These are phyloP conservation scores for Lasiosphaeria hispida DNA, from an alignment of 495 filamentous ascomycete genomes.

Conservation along the genomic window DNA sequence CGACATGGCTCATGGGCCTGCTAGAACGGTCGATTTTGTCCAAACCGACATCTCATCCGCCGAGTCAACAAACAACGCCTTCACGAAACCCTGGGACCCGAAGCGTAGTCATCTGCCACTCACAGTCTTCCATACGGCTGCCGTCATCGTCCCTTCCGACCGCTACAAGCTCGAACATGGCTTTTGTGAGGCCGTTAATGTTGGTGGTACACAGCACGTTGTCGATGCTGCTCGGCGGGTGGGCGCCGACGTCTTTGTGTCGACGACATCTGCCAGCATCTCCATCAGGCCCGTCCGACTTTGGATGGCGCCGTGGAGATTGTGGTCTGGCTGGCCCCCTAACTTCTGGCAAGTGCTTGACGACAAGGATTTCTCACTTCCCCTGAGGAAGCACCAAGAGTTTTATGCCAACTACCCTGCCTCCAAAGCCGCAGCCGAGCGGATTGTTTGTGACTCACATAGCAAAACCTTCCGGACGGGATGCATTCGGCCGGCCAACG, in stretches of 20 bases:
- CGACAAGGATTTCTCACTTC: slow-evolving; percentile 40
- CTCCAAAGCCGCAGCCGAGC: slow-evolving; percentile 53
- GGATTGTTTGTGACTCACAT: slow-evolving; percentile 49
- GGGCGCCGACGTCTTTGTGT: slow-evolving; percentile 55
- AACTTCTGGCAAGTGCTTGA: slow-evolving; percentile 49
- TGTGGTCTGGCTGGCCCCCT: slow-evolving; percentile 30
- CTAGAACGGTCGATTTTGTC: slow-evolving; percentile 35
- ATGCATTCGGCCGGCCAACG: slow-evolving; percentile 57
- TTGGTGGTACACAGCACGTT: slow-evolving; percentile 58
- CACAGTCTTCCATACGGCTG: slow-evolving; percentile 47
- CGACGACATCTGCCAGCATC: slow-evolving; percentile 58
- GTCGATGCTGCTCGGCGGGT: slow-evolving; percentile 48
- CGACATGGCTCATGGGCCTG: slow-evolving; percentile 35
- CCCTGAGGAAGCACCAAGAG: slow-evolving; percentile 44
- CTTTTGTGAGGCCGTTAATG: slow-evolving; percentile 50
- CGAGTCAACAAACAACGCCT: slow-evolving; percentile 34
- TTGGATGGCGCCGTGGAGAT: slow-evolving; percentile 51
- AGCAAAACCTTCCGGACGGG: slow-evolving; percentile 49
- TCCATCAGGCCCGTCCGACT: slow-evolving; percentile 45
- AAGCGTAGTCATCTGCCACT: slow-evolving; percentile 34
- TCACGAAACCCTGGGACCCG: slow-evolving; percentile 36
- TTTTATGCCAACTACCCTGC: slow-evolving; percentile 59
- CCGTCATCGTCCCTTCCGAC: slow-evolving; percentile 45
- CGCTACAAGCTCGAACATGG: slow-evolving; percentile 35
- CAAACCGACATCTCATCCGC: slow-evolving; percentile 42